Base-by-base conservation (phyloP, 805 yeast species). In the Kregervanrija pseudodelftensis region DNA sequence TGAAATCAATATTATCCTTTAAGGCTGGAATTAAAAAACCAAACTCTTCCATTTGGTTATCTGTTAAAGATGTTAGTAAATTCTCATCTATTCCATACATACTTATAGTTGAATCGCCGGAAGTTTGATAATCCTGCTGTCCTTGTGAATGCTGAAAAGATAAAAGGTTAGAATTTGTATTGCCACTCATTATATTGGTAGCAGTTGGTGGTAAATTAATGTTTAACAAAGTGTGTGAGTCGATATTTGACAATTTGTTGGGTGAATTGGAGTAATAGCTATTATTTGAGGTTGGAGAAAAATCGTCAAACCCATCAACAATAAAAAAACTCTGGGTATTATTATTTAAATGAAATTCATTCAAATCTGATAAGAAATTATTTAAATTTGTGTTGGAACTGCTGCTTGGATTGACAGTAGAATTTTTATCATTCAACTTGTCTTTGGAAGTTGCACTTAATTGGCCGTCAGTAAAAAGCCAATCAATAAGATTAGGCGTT, bases 261-360 rank as follows among this genome's bases (percentile, higher is more conserved):
- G 28, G 28, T 22, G 28, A 22, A 8, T 22, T 22, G 7, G 28
- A 22, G 8, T 22, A 22, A 7, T 22, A 22, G 8, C 28, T 22
- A 22, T 22, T 22, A 7, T 22, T 22, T 9, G 62, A 52, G 8
- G 43, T 35, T 8, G 60, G 59, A 2, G 58, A 53, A 16, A 58
- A 49, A 41, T 54, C 54, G 16, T 57, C 61, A 37, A 58, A 53
- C 5, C 59, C 64, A 41, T 61, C 64, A 12, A 60, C 56, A 11
- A 61, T 52, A 32, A 60, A 60, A 41, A 63, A 60, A 40, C 55
- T 53, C 43, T 59, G 60, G 9, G 57, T 51, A 22, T 53, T 54
- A 44, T 60, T 58, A 30, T 53, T 50, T 22, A 60, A 36, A 17
- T 52, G 48, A 28, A 58, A 53, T 15, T 58, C 63, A 34, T 47